These are phyloP conservation scores for Fusarium azukiicola DNA, from an alignment of 2,329 filamentous ascomycete species.

Conservation along the genomic window DNA sequence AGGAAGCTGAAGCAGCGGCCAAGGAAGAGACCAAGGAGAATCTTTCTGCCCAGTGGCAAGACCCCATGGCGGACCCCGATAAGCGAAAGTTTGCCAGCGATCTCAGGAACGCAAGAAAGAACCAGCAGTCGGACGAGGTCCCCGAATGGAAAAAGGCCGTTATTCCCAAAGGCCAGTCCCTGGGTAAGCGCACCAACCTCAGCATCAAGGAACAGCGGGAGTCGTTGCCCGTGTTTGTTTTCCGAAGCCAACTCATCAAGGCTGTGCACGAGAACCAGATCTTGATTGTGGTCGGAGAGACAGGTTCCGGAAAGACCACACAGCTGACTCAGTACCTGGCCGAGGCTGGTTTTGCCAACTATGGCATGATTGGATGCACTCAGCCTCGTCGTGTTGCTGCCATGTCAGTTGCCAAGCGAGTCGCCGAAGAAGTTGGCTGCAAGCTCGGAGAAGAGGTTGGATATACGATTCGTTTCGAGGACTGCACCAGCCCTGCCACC, in stretches of 20 bases:
- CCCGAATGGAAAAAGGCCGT: slow-evolving; percentile 97
- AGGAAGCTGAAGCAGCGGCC: slow-evolving; percentile 88
- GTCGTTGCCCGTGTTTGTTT: slow-evolving; percentile 92
- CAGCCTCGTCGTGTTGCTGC: slow-evolving; percentile 98
- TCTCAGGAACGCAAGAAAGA: slow-evolving; percentile 83
- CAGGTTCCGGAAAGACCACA: slow-evolving; percentile 98
- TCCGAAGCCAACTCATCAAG: slow-evolving; percentile 92
- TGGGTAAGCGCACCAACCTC: slow-evolving; percentile 93
- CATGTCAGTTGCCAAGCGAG: slow-evolving; percentile 98
- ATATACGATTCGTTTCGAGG: slow-evolving; percentile 98
- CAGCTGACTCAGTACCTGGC: slow-evolving; percentile 97
- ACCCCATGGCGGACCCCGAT: slow-evolving; percentile 94
- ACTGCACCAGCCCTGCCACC: slow-evolving; percentile 92
- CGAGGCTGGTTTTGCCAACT: slow-evolving; percentile 93
- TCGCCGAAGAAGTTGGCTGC: slow-evolving; percentile 97
- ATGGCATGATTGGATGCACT: slow-evolving; percentile 96
- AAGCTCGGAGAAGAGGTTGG: slow-evolving; percentile 95
- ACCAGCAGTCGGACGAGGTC: slow-evolving; percentile 82
- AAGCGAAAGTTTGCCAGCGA: slow-evolving; percentile 95
- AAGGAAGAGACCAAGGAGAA: slow-evolving; percentile 91
- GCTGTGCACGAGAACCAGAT: slow-evolving; percentile 94
- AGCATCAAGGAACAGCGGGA: slow-evolving; percentile 98
- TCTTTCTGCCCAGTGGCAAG: slow-evolving; percentile 95
- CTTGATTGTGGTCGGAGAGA: slow-evolving; percentile 97
- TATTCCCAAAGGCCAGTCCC: slow-evolving; percentile 88